A percentile compares a stretch with the other conserved stretches of the same genome.
Conservation (phyloP, 2,329 filamentous ascomycete genomes). For the Chaetothyriales sp. region DNA sequence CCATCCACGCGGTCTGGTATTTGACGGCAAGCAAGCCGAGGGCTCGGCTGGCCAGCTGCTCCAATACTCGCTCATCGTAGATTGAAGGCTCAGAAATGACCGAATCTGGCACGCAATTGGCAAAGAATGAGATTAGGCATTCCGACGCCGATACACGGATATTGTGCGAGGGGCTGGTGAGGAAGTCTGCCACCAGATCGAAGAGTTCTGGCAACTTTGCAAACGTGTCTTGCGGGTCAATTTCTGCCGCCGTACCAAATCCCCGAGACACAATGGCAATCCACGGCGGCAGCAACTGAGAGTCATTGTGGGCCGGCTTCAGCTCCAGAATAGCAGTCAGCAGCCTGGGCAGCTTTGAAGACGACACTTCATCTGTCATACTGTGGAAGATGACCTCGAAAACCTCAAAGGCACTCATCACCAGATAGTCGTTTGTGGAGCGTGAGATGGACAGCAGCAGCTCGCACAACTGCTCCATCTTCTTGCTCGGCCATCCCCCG, state of each 20-base stretch:
- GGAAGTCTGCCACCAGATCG: slow-evolving; percentile 61
- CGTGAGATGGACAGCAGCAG: slow-evolving; percentile 75
- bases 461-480: slow-evolving; percentile 85
- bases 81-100: slow-evolving; percentile 80
- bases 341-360: slow-evolving; percentile 74
- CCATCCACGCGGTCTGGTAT: slow-evolving; percentile 87
- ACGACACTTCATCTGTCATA: slow-evolving; percentile 76
- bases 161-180: slow-evolving; percentile 78
- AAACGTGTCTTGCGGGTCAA: slow-evolving; percentile 83
- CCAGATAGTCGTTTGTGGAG: slow-evolving; percentile 87
- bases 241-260: slow-evolving; percentile 82
- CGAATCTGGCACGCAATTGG: slow-evolving; percentile 71
- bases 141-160: slow-evolving; percentile 91
- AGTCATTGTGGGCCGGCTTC: slow-evolving; percentile 83
- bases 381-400: slow-evolving; percentile 94
- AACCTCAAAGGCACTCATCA: slow-evolving; percentile 90
- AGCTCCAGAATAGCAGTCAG: slow-evolving; percentile 86
- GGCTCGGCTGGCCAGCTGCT: slow-evolving; percentile 59
- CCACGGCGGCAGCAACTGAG: slow-evolving; percentile 88
- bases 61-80: slow-evolving; percentile 79
- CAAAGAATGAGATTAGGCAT: slow-evolving; percentile 83
- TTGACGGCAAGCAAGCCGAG: slow-evolving; percentile 71
- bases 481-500: slow-evolving; percentile 90
- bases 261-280: slow-evolving; percentile 88
- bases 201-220: slow-evolving; percentile 79